Evolutionary conservation across 129 eudicot genomes (phyloP).

Genomic region (Pulicaria dysenterica): DNA sequence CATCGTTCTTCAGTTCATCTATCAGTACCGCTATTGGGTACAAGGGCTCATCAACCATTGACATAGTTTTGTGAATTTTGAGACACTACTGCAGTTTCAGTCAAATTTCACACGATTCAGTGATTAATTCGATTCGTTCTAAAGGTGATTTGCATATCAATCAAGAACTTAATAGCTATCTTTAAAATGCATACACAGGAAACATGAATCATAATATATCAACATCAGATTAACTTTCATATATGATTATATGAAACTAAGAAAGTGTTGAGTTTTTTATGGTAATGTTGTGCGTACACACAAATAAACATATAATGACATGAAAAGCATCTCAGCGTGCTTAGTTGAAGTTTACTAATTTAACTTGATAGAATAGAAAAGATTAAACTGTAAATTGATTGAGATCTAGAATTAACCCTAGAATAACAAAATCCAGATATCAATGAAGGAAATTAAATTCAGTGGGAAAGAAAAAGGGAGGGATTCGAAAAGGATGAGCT

Average conservation of each 20-base stretch:
- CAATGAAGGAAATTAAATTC: not conserved
- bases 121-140: not conserved
- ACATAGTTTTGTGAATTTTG: conserved; percentile 46
- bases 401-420: conserved; percentile 41
- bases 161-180: not conserved
- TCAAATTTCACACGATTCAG: not conserved
- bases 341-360: not conserved
- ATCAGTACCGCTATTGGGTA: conserved; percentile 96
- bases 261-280: no score
- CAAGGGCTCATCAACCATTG: conserved; percentile 92
- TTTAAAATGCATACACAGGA: not conserved
- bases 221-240: not conserved
- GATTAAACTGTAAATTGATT: not conserved
- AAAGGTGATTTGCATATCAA: not conserved
- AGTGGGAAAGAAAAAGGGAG: not conserved
- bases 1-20: conserved; percentile 96
- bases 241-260: no score
- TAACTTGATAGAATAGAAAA: conserved; percentile 8
- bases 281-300: no score
- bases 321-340: conserved; percentile 6
- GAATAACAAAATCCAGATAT: conserved; percentile 20
- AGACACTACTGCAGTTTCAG: conserved; percentile 28
- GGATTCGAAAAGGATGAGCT: not conserved
- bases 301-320: not conserved
- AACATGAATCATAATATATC: not conserved